Conservation (phyloP, 345 rosid genomes). For the Corchorus olitorius region DNA sequence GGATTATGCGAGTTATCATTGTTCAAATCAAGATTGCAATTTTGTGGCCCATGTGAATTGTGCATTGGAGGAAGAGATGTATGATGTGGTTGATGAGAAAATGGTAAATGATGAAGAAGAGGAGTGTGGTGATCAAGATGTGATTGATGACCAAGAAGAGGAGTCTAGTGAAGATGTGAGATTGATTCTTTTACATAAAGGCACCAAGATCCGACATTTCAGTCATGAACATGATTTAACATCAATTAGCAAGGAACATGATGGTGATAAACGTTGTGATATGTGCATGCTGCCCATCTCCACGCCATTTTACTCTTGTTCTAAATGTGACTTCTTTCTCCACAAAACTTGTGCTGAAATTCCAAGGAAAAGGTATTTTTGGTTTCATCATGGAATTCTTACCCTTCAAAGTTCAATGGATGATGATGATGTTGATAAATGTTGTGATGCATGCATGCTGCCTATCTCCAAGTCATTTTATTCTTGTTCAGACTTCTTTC, state of each 20-base stretch:
- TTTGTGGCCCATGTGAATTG: conserved; percentile 26
- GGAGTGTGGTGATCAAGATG: no score
- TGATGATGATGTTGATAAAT: no score
- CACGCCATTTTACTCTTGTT: conserved; percentile 15
- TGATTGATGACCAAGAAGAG: neutral
- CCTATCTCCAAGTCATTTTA: conserved; percentile 21
- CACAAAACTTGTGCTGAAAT: neutral
- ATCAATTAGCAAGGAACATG: neutral
- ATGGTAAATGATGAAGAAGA: neutral
- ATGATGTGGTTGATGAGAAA: conserved; percentile 1
- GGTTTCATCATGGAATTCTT: no score
- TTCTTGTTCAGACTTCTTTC: conserved; percentile 6
- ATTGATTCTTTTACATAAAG: no score
- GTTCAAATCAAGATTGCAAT: conserved; percentile 6
- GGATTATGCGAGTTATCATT: conserved; percentile 24
- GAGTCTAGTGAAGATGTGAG: no score
- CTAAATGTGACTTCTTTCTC: conserved; percentile 18
- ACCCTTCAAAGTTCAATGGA: no score
- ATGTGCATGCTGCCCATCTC: neutral
- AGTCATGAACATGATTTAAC: neutral
- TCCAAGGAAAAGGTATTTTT: neutral
- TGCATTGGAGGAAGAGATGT: conserved; percentile 20
- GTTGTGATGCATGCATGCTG: neutral
- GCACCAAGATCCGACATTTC: neutral
- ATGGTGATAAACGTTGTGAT: neutral